These are phyloP conservation scores for Dalbergia cultrata DNA, from an alignment of 306 rosid genomes.

Conservation along the genomic window DNA sequence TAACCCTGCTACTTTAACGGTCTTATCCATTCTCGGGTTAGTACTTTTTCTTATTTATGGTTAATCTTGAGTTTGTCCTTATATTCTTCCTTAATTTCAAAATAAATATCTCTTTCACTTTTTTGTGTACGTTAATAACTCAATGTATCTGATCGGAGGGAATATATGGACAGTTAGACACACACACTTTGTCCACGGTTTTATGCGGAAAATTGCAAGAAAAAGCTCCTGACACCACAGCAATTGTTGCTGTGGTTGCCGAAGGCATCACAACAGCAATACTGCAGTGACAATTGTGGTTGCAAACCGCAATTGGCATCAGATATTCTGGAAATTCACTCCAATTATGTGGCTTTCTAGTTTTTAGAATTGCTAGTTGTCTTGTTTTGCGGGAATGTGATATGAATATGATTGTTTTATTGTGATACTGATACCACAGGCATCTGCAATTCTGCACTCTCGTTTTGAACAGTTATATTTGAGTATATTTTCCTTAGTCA, in stretches of 20 bases:
- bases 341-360: conserved; percentile 12
- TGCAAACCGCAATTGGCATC: not conserved
- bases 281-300: no score
- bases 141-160: no score
- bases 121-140: no score
- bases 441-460: not conserved
- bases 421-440: conserved; percentile 4
- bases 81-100: not conserved
- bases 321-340: conserved; percentile 13
- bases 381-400: conserved; percentile 20
- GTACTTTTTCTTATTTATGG: conserved; percentile 6
- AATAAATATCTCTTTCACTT: no score
- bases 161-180: no score
- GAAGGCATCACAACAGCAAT: no score
- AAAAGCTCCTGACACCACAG: no score
- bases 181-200: not conserved
- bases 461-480: conserved; percentile 9
- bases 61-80: no score
- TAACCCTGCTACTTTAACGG: conserved; percentile 65
- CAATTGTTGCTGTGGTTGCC: no score
- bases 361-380: conserved; percentile 11
- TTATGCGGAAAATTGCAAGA: no score
- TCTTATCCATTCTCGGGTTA: conserved; percentile 81
- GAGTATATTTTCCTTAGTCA: not conserved
- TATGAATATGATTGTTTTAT: conserved; percentile 25